Conservation (phyloP, 257 asterid species). For the Forsythia suspensa region DNA sequence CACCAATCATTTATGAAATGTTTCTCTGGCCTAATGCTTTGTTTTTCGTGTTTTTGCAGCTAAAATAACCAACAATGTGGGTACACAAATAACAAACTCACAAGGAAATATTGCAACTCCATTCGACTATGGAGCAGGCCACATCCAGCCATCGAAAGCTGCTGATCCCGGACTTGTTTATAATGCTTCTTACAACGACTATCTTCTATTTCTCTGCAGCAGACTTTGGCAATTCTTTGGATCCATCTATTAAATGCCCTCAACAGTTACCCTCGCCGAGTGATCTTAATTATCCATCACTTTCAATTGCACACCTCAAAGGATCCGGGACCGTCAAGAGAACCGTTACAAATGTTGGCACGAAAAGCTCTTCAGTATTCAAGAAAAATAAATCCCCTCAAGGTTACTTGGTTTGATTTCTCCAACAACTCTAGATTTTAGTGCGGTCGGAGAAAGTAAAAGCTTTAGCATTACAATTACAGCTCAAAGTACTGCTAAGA, state of each 20-base stretch:
- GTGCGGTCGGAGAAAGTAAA: conserved; percentile 28
- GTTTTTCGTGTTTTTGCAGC: conserved; percentile 14
- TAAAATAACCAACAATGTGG: conserved; percentile 25
- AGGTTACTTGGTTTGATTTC: conserved; percentile 30
- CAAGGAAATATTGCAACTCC: conserved; percentile 28
- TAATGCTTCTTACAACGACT: conserved; percentile 40
- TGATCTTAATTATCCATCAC: conserved; percentile 51
- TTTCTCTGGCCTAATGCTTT: neutral
- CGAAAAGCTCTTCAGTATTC: conserved; percentile 15
- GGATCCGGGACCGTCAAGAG: conserved; percentile 34
- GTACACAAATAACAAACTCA: conserved; percentile 30
- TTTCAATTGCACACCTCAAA: conserved; percentile 27
- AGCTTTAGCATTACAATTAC: conserved; percentile 29
- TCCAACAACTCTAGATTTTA: conserved; percentile 29
- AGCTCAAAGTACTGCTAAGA: conserved; percentile 5
- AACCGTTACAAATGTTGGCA: conserved; percentile 53
- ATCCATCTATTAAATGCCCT: conserved; percentile 32
- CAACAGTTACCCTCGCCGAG: conserved; percentile 19
- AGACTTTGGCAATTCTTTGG: conserved; percentile 8
- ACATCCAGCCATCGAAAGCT: conserved; percentile 47
- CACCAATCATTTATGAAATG: neutral
- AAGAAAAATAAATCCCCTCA: conserved; percentile 22
- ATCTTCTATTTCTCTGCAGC: conserved; percentile 42
- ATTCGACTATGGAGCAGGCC: conserved; percentile 48
- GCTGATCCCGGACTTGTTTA: conserved; percentile 57